A percentile compares a stretch with the other conserved stretches of the same genome.
Conservation (phyloP, 805 yeast genomes). For the Brettanomyces anomalus region DNA sequence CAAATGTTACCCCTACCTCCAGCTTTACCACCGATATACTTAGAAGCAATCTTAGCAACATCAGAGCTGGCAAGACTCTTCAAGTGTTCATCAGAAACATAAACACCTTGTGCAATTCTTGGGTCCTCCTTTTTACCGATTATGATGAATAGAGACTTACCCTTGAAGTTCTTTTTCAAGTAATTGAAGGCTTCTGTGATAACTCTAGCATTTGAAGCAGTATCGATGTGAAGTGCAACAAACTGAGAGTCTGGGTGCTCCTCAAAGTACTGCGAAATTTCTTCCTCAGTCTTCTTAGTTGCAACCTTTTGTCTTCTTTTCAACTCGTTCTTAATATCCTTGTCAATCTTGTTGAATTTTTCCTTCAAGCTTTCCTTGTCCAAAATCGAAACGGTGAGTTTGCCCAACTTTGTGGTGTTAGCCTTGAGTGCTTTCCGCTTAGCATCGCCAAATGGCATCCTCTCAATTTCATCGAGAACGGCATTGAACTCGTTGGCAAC, state of each 20-base stretch:
- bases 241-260: conserved; percentile 42
- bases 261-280: conserved; percentile 62
- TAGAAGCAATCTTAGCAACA: conserved; percentile 62
- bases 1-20: conserved; percentile 97
- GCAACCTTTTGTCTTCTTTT: conserved; percentile 87
- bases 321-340: conserved; percentile 77
- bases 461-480: conserved; percentile 49
- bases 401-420: conserved; percentile 74
- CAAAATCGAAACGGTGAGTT: conserved; percentile 72
- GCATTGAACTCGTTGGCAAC: conserved; percentile 64
- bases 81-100: conserved; percentile 63
- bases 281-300: conserved; percentile 69
- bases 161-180: conserved; percentile 67
- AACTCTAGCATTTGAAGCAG: conserved; percentile 84
- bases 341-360: conserved; percentile 71
- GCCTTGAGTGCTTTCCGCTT: conserved; percentile 82
- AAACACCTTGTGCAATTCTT: conserved; percentile 94
- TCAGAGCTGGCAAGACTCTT: conserved; percentile 63
- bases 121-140: conserved; percentile 50
- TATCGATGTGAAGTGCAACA: conserved; percentile 59
- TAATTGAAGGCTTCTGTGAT: conserved; percentile 85
- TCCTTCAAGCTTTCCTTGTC: conserved; percentile 69
- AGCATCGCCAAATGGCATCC: conserved; percentile 59
- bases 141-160: conserved; percentile 68
- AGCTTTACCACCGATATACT: conserved; percentile 86